Percentiles rank a stretch among this genome's conserved stretches.
These are phyloP conservation scores for Aspergillus funiculosus DNA, from an alignment of 495 filamentous ascomycete genomes.

Conservation along the genomic window DNA sequence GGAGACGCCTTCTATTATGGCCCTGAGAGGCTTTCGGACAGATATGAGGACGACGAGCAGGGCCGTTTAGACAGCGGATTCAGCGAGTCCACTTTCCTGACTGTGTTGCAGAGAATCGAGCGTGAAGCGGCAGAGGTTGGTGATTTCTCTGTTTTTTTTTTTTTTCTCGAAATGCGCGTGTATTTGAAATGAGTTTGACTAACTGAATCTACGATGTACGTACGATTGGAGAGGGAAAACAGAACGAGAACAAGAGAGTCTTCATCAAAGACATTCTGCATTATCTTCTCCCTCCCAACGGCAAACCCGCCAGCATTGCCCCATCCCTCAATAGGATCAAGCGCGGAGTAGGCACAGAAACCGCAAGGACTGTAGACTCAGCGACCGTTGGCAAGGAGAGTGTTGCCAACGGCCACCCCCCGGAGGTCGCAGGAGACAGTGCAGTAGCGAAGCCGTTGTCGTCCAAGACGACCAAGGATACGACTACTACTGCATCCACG, in stretches of 20 bases:
- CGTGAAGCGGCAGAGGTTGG: constrained; percentile 54
- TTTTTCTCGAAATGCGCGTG: neutral
- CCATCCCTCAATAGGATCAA: constrained; percentile 62
- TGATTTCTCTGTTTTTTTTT: neutral
- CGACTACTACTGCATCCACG: too few species aligned
- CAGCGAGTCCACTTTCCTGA: constrained; percentile 64
- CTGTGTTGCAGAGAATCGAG: constrained; percentile 67
- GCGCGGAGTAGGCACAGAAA: constrained; percentile 54
- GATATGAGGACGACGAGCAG: constrained; percentile 69
- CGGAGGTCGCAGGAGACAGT: constrained; percentile 18
- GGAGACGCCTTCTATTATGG: constrained; percentile 96
- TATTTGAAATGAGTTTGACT: neutral
- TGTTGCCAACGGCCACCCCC: constrained; percentile 25
- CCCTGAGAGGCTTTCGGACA: constrained; percentile 70
- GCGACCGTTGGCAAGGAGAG: constrained; percentile 17
- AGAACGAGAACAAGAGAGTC: constrained; percentile 59
- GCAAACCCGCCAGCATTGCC: constrained; percentile 61
- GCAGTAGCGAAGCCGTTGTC: too few species aligned
- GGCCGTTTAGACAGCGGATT: constrained; percentile 69
- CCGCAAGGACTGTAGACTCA: constrained; percentile 20
- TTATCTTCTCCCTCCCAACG: constrained; percentile 74
- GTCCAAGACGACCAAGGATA: too few species aligned
- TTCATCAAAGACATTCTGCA: constrained; percentile 98
- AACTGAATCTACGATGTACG: constrained; percentile 22
- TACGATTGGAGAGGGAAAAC: too few species aligned